These are phyloP conservation scores for Chondrus crispus DNA, from an alignment of 23 red algal species.

Conservation along the genomic window DNA sequence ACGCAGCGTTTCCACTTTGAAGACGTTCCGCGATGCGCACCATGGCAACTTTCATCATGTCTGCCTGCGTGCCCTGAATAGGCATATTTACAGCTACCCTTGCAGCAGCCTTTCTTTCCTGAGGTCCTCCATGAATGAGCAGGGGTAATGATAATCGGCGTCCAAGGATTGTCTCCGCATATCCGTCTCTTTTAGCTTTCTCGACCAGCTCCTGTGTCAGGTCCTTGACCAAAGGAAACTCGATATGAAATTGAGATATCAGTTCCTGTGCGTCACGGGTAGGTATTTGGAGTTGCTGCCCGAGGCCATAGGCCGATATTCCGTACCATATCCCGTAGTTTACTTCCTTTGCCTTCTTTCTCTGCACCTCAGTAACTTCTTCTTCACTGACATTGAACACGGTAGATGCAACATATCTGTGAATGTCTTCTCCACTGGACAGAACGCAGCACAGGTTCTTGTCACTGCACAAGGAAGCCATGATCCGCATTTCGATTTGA, in stretches of 20 bases:
- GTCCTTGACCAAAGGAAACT: slow-evolving; percentile 20
- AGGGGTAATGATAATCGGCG: slow-evolving; percentile 24
- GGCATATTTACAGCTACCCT: slow-evolving; percentile 61
- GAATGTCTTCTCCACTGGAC: slow-evolving; percentile 32
- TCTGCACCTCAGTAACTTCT: not conserved
- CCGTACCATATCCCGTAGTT: slow-evolving; percentile 66
- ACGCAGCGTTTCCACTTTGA: not conserved
- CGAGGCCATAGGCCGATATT: slow-evolving; percentile 34
- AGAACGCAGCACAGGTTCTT: slow-evolving; percentile 16
- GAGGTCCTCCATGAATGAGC: not conserved
- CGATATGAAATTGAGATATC: slow-evolving; percentile 13
- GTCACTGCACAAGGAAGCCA: slow-evolving; percentile 60
- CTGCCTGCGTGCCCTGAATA: slow-evolving; percentile 81
- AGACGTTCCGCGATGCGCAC: slow-evolving; percentile 10
- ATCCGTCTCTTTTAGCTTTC: slow-evolving; percentile 1
- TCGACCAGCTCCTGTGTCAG: slow-evolving; percentile 33
- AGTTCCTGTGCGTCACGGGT: not conserved
- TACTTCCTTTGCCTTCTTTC: slow-evolving; percentile 45
- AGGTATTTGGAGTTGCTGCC: not conserved
- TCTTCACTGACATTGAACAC: not conserved
- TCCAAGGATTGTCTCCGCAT: slow-evolving; percentile 46
- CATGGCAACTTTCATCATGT: slow-evolving; percentile 78
- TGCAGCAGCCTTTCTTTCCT: slow-evolving; percentile 34
- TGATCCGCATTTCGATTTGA: slow-evolving; percentile 79
- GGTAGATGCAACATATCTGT: slow-evolving; percentile 6